These are phyloP conservation scores for Calonectria pseudoreteaudii DNA, from an alignment of 2,329 filamentous ascomycete species.

Conservation along the genomic window DNA sequence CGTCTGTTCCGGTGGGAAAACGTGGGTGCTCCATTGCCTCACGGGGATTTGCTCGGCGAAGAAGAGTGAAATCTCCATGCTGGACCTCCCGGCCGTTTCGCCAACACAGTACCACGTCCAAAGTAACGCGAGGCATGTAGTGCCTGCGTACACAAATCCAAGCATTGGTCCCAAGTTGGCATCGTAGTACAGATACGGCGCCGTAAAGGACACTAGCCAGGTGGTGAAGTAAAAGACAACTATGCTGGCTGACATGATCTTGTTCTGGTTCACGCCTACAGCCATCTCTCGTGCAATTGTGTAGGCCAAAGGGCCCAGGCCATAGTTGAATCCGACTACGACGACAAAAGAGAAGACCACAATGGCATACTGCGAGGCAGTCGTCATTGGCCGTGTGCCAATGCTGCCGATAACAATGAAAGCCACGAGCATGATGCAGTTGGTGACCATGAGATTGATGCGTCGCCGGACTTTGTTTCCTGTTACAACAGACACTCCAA, in stretches of 20 bases:
- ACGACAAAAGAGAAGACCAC: slow-evolving; percentile 44
- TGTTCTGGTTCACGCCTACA: slow-evolving; percentile 57
- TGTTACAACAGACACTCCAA: slow-evolving; percentile 48
- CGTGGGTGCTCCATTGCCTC: not conserved
- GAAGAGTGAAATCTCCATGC: not conserved
- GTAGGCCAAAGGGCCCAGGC: slow-evolving; percentile 52
- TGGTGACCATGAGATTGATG: slow-evolving; percentile 50
- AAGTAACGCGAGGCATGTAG: not conserved
- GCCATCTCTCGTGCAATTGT: slow-evolving; percentile 56
- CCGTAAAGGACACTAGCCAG: slow-evolving; percentile 2
- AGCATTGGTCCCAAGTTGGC: slow-evolving; percentile 1
- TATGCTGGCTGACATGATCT: slow-evolving; percentile 56
- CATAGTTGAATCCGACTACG: slow-evolving; percentile 55
- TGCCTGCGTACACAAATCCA: not conserved
- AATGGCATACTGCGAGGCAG: slow-evolving; percentile 33
- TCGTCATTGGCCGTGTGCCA: slow-evolving; percentile 30
- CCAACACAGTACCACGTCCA: slow-evolving; percentile 3
- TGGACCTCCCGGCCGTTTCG: not conserved
- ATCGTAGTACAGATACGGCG: slow-evolving; percentile 4
- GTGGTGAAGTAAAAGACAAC: slow-evolving; percentile 52
- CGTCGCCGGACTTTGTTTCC: slow-evolving; percentile 52
- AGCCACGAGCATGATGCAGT: slow-evolving; percentile 48
- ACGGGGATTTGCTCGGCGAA: not conserved
- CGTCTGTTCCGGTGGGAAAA: not conserved
- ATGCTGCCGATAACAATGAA: slow-evolving; percentile 46